A percentile compares a stretch with the other conserved stretches of the same genome.
phyloP scores from a whole-genome alignment of 2,329 filamentous ascomycete genomes.

The Cladosporium velox region DNA sequence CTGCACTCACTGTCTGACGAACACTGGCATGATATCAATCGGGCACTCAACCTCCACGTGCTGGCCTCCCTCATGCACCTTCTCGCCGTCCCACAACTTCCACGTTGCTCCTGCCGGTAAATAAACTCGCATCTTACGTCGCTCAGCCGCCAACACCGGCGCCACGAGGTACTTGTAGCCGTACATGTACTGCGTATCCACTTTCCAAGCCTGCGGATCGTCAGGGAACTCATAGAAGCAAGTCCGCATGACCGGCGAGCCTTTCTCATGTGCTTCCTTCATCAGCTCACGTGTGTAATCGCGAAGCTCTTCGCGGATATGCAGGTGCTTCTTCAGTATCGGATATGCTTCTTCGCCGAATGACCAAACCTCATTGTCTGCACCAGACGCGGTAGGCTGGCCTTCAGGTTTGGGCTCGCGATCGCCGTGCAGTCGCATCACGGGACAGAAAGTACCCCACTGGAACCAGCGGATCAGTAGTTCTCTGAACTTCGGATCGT shows the following conservation, averaged over 20 bases:
- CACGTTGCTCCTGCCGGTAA: constrained; percentile 53
- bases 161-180: constrained; percentile 60
- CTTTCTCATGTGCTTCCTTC: constrained; percentile 60
- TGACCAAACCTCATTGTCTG: constrained; percentile 66
- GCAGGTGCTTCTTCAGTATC: constrained; percentile 62
- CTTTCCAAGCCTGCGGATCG: constrained; percentile 56
- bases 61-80: constrained; percentile 23
- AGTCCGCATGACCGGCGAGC: constrained; percentile 62
- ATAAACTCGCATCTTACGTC: constrained; percentile 52
- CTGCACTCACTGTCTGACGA: constrained; percentile 17
- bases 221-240: constrained; percentile 65
- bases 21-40: constrained; percentile 29
- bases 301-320: constrained; percentile 59
- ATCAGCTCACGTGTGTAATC: constrained; percentile 61
- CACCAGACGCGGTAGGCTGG: constrained; percentile 45
- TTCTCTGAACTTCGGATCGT: constrained; percentile 59
- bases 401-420: constrained; percentile 57
- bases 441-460: constrained; percentile 67
- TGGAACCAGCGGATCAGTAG: constrained; percentile 70
- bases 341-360: constrained; percentile 63
- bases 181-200: constrained; percentile 66
- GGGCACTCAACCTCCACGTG: constrained; percentile 26
- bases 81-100: constrained; percentile 43
- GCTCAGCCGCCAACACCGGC: constrained; percentile 56
- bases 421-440: constrained; percentile 68